Conservation (phyloP, 225 moss, liverwort and hornwort species). For the Pseudoscleropodium purum region DNA sequence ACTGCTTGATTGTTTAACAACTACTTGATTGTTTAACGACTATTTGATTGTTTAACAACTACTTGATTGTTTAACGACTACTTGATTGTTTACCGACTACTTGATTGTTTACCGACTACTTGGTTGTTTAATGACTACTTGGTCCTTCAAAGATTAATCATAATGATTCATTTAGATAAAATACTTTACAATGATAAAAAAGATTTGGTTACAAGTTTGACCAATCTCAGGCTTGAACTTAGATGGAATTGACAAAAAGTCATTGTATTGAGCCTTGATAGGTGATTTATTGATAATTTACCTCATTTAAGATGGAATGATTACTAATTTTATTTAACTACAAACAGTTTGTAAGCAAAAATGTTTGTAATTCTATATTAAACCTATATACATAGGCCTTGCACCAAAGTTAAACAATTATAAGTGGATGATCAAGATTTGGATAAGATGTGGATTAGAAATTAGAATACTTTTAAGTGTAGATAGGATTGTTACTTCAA, state of each 20-base stretch:
- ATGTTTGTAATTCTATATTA: background rate
- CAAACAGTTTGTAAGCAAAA: background rate
- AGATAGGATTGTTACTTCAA: background rate
- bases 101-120: too few species aligned
- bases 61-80: too few species aligned
- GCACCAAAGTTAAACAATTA: background rate
- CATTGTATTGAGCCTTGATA: background rate
- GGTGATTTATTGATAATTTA: too few species aligned
- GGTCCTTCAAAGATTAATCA: background rate
- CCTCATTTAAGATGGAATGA: background rate
- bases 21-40: background rate
- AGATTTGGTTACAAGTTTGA: background rate
- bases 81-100: rapidly evolving
- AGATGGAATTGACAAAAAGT: background rate
- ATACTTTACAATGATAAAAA: background rate
- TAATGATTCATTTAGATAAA: background rate
- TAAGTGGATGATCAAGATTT: background rate
- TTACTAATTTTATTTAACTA: background rate
- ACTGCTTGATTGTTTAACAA: too few species aligned
- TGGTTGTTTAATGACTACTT: background rate
- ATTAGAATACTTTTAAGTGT: background rate
- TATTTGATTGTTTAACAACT: too few species aligned
- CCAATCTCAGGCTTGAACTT: rapidly evolving
- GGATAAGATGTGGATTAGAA: background rate
- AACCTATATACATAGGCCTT: background rate